These are phyloP conservation scores for Amaranthus hypochondriacus DNA, from an alignment of 148 eudicot genomes.

Conservation along the genomic window DNA sequence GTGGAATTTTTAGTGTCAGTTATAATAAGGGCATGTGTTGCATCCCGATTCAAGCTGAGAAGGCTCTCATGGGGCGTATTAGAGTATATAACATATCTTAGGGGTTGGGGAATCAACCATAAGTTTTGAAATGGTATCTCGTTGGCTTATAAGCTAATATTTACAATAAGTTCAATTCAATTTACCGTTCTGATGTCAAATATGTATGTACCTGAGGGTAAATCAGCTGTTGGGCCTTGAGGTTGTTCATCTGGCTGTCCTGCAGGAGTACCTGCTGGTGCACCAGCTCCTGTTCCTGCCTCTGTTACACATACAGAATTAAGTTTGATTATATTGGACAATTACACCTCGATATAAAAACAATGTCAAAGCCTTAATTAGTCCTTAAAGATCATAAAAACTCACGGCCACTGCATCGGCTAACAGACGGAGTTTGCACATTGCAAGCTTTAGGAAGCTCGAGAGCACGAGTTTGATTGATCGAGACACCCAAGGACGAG, in stretches of 20 bases:
- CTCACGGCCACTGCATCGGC: conserved; percentile 32
- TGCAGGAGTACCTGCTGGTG: conserved; percentile 26
- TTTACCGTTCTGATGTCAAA: neutral
- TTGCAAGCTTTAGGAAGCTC: conserved; percentile 35
- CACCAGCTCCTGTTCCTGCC: conserved; percentile 15
- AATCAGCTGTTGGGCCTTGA: conserved; percentile 27
- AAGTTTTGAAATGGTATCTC: too few species aligned
- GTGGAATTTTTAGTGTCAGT: too few species aligned
- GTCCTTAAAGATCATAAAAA: neutral
- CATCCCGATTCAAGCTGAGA: too few species aligned
- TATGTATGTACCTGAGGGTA: conserved; percentile 31
- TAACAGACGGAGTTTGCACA: conserved; percentile 38
- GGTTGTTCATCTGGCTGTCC: conserved; percentile 14
- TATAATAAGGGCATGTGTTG: too few species aligned
- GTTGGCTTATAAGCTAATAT: too few species aligned
- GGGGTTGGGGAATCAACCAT: too few species aligned
- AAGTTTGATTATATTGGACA: neutral
- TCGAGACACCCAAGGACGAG: conserved; percentile 31
- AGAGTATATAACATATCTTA: too few species aligned
- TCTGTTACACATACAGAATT: neutral
- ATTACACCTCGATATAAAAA: too few species aligned
- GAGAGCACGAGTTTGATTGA: conserved; percentile 38
- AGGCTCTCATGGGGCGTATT: too few species aligned
- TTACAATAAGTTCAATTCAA: too few species aligned
- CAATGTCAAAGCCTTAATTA: neutral